These are phyloP conservation scores for Eucalyptus grandis DNA, from an alignment of 345 rosid genomes.

Conservation along the genomic window DNA sequence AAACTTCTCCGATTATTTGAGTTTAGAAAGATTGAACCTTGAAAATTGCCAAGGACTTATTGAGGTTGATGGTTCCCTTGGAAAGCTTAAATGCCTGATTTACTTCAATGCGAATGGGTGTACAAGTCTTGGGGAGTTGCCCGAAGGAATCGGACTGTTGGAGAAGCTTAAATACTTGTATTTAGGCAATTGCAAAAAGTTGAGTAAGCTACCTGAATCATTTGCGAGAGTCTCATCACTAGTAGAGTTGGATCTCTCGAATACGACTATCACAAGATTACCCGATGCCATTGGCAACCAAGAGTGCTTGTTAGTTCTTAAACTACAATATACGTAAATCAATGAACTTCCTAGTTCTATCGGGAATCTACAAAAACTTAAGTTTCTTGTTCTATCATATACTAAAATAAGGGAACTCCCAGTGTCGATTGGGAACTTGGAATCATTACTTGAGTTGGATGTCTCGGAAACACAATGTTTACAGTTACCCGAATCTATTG, in stretches of 20 bases:
- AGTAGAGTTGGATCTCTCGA: too few relatives aligned
- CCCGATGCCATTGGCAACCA: neutral
- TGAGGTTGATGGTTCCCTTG: conserved; percentile 8
- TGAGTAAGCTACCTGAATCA: too few relatives aligned
- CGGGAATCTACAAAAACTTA: too few relatives aligned
- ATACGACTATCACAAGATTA: too few relatives aligned
- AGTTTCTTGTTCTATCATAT: too few relatives aligned
- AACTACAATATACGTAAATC: neutral
- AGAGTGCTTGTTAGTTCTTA: neutral
- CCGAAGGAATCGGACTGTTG: too few relatives aligned
- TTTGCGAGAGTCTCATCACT: too few relatives aligned
- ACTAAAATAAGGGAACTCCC: neutral
- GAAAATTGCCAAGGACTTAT: conserved; percentile 4
- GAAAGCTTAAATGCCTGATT: too few relatives aligned
- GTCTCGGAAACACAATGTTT: neutral
- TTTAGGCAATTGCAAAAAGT: too few relatives aligned
- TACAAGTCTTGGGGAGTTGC: too few relatives aligned
- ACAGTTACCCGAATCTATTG: neutral
- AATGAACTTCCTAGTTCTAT: neutral
- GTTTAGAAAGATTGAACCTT: conserved; percentile 8
- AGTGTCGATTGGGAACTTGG: neutral
- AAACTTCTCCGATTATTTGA: neutral
- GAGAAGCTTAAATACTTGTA: neutral
- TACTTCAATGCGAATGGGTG: too few relatives aligned
- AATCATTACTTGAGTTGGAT: neutral